These are phyloP conservation scores for Asterophora parasitica DNA, from an alignment of 768 basidiomycete species.

Conservation along the genomic window DNA sequence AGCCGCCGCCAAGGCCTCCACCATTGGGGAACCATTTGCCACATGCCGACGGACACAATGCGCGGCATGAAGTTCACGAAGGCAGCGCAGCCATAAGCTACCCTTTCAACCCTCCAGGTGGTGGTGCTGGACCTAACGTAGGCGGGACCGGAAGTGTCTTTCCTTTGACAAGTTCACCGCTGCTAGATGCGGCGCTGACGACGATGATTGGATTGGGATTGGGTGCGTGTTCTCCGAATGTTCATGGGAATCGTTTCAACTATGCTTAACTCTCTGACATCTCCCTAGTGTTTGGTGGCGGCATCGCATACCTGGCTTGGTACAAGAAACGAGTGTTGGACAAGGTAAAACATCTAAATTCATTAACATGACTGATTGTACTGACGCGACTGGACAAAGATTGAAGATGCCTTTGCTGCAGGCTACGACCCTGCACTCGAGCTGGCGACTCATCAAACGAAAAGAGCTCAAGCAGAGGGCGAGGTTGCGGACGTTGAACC, in stretches of 20 bases:
- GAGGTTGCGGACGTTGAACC: slow-evolving; percentile 25
- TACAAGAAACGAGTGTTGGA: slow-evolving; percentile 80
- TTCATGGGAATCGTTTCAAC: neutral
- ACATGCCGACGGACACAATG: slow-evolving; percentile 3
- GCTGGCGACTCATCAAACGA: slow-evolving; percentile 48
- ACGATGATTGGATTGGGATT: slow-evolving; percentile 58
- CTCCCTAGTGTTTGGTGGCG: slow-evolving; percentile 60
- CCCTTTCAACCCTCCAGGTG: slow-evolving; percentile 42
- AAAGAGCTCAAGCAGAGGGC: slow-evolving; percentile 25
- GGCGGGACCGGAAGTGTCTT: slow-evolving; percentile 28
- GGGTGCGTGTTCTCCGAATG: slow-evolving; percentile 31
- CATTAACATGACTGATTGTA: neutral
- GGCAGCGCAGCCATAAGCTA: slow-evolving; percentile 31
- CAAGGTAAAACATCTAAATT: slow-evolving; percentile 44
- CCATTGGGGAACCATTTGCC: slow-evolving; percentile 9
- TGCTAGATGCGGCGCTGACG: slow-evolving; percentile 53
- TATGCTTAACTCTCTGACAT: slow-evolving; percentile 4
- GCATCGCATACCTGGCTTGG: slow-evolving; percentile 68
- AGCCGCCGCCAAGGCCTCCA: slow-evolving; percentile 4
- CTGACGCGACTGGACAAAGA: slow-evolving; percentile 35
- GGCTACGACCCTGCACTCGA: slow-evolving; percentile 85
- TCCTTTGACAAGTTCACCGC: slow-evolving; percentile 36
- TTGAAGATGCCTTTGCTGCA: slow-evolving; percentile 69
- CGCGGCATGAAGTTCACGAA: slow-evolving; percentile 39
- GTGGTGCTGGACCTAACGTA: slow-evolving; percentile 27